Conservation (phyloP, 106 monocot genomes). For the Narthecium ossifragum region DNA sequence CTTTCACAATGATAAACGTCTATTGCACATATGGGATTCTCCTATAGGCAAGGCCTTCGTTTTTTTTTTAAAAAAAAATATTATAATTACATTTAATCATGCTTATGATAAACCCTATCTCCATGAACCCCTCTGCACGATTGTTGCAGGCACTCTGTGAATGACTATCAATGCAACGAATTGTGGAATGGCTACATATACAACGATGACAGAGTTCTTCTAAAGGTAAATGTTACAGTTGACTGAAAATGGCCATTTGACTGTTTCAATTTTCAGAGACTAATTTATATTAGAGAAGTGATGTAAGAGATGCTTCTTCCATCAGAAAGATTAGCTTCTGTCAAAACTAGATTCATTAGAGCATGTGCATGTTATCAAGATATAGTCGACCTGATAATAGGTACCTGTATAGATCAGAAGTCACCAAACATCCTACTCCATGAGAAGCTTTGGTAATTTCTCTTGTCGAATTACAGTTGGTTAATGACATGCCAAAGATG, state of each 20-base stretch:
- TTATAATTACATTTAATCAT: too few species aligned
- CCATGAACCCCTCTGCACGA: too few species aligned
- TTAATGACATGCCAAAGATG: too few species aligned
- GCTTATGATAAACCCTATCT: neutral
- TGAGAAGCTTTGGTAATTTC: too few species aligned
- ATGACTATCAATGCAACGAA: neutral
- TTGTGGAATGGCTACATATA: conserved; percentile 10
- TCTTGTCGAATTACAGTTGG: too few species aligned
- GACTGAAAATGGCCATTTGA: neutral
- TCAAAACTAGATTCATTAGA: neutral
- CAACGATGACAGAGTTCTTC: conserved; percentile 14
- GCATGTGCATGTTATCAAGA: neutral
- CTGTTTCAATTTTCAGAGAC: neutral
- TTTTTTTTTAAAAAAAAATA: neutral
- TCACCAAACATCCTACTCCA: too few species aligned
- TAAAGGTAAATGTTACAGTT: conserved; percentile 5
- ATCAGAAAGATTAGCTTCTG: neutral
- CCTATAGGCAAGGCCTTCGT: neutral
- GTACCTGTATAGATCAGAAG: too few species aligned
- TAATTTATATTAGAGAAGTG: too few species aligned
- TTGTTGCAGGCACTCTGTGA: neutral
- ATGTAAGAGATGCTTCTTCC: neutral
- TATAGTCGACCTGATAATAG: too few species aligned
- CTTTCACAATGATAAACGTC: too few species aligned
- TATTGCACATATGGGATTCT: too few species aligned